Evolutionary conservation across 805 yeast genomes (phyloP), one percentile per base, ranked within the genome.

Genomic region (Starmerella potacharoeniae): DNA sequence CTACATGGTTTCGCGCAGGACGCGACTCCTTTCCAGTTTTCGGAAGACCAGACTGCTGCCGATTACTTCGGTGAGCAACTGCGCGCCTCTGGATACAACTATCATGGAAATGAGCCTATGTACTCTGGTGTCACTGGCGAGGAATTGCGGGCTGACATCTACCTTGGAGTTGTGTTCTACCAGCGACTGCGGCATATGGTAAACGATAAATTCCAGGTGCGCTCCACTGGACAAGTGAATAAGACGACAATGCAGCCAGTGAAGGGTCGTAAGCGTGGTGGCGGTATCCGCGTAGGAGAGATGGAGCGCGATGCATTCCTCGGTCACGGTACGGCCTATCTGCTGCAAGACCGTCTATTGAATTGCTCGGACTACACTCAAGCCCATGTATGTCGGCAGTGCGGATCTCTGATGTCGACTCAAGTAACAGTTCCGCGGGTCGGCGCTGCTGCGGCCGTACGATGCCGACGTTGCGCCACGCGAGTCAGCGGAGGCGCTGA

Each of bases 211-310:
- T 93, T 89, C 86, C 98, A 93, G 76, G 98, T 93, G 52, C 85
- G 98, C 74, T 87, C 97, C 5, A 93, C 98, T 16, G 98, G 98
- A 68, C 97, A 97, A 6, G 97, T 93, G 31, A 91, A 91, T 72
- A 81, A 93, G 39, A 78, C 93, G 69, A 93, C 97, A 16, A 89
- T 91, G 97, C 98, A 93, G 77, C 98, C 98, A 42, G 98, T 93
- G 55, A 93, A 93, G 75, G 98, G 98, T 66, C 84, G 98, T 75
- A 93, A 93, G 83, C 82, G 97, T 75, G 82, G 85, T 62, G 98
- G 98, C 73, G 98, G 98, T 84, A 93, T 93, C 64, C 95, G 98
- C 78, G 95, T 93, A 41, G 98, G 98, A 71, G 98, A 93, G 72
- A 93, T 93, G 98, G 98, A 93, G 74, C 86, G 98, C 75, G 98